Evolutionary conservation across 306 rosid genomes (phyloP).

Genomic region (Corylus avellana): DNA sequence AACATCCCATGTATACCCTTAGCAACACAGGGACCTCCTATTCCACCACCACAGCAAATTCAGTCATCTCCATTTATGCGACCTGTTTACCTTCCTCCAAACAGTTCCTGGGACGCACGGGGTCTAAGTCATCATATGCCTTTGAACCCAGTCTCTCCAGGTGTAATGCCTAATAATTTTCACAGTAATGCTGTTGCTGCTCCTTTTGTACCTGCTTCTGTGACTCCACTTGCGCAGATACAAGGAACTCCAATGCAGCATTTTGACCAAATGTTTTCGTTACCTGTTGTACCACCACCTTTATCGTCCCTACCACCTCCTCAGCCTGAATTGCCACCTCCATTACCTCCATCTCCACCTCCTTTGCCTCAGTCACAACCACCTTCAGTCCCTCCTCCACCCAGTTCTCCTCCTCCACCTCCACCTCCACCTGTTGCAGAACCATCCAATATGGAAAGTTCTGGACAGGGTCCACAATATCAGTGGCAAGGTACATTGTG

Average conservation of each 20-base stretch:
- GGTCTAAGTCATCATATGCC: slow-evolving; percentile 69
- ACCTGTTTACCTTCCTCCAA: slow-evolving; percentile 72
- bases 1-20: slow-evolving; percentile 48
- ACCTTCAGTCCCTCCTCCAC: slow-evolving; percentile 82
- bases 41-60: slow-evolving; percentile 73
- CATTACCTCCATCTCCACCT: slow-evolving; percentile 77
- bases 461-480: slow-evolving; percentile 45
- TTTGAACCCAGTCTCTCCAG: slow-evolving; percentile 55
- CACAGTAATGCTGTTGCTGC: slow-evolving; percentile 56
- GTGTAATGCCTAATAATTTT: slow-evolving; percentile 51
- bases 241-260: slow-evolving; percentile 74
- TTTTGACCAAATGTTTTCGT: slow-evolving; percentile 58
- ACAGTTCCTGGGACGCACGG: slow-evolving; percentile 73
- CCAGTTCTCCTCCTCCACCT: slow-evolving; percentile 76
- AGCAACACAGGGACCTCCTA: slow-evolving; percentile 60
- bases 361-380: slow-evolving; percentile 82
- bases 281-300: slow-evolving; percentile 56
- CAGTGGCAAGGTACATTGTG: slow-evolving; percentile 86
- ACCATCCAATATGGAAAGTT: slow-evolving; percentile 45
- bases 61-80: slow-evolving; percentile 66
- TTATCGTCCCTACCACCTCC: slow-evolving; percentile 67
- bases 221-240: slow-evolving; percentile 78
- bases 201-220: slow-evolving; percentile 84
- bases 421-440: slow-evolving; percentile 63
- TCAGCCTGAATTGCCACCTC: slow-evolving; percentile 74